Conservation (phyloP, 768 basidiomycete species). For the Trametes villosa region DNA sequence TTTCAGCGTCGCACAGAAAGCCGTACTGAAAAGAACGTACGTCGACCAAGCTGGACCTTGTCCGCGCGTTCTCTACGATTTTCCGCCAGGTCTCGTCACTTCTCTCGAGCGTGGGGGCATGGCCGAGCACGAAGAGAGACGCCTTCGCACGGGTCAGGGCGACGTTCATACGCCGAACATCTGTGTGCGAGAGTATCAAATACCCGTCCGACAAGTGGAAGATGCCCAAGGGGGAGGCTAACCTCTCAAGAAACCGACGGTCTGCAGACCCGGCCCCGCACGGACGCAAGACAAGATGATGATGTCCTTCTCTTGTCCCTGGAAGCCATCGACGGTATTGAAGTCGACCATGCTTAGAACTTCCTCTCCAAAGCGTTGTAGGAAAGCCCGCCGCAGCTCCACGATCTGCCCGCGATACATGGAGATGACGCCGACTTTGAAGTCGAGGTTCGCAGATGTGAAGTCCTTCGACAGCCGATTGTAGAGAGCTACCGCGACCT, state of each 20-base stretch:
- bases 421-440: slow-evolving; percentile 74
- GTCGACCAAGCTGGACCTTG: slow-evolving; percentile 63
- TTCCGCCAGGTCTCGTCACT: slow-evolving; percentile 80
- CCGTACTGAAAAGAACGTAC: slow-evolving; percentile 31
- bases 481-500: slow-evolving; percentile 79
- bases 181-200: slow-evolving; percentile 36
- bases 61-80: slow-evolving; percentile 77
- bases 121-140: slow-evolving; percentile 91
- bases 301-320: slow-evolving; percentile 98
- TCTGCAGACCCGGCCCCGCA: slow-evolving; percentile 81
- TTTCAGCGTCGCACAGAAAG: background rate
- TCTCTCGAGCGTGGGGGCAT: slow-evolving; percentile 86
- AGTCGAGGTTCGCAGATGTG: slow-evolving; percentile 52
- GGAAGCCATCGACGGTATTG: slow-evolving; percentile 98
- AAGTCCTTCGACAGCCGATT: slow-evolving; percentile 70
- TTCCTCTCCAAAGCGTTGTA: slow-evolving; percentile 67
- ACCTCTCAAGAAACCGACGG: slow-evolving; percentile 90
- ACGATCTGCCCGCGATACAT: slow-evolving; percentile 93
- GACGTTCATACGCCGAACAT: slow-evolving; percentile 95
- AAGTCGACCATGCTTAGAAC: slow-evolving; percentile 82
- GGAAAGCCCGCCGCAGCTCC: slow-evolving; percentile 74
- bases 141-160: slow-evolving; percentile 95
- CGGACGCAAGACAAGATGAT: slow-evolving; percentile 98
- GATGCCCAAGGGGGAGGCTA: slow-evolving; percentile 6
- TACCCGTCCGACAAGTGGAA: background rate